These are phyloP conservation scores for Aspergillus vadensis DNA, from an alignment of 2,329 filamentous ascomycete species.

Conservation along the genomic window DNA sequence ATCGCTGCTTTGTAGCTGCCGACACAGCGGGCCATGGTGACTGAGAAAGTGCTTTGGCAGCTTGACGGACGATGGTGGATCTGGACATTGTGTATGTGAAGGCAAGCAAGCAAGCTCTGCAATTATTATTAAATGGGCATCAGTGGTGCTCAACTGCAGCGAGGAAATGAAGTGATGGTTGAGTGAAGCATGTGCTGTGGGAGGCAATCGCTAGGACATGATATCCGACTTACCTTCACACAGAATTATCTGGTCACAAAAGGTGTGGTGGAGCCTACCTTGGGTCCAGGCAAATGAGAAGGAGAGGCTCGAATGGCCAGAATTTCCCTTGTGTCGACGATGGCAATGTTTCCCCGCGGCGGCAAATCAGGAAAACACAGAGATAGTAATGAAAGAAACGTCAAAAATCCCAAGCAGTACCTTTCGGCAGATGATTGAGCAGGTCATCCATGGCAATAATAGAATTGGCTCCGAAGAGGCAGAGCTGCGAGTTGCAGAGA, in stretches of 20 bases:
- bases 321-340: not conserved
- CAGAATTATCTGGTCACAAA: not conserved
- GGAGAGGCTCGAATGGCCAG: not conserved
- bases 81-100: constrained; percentile 30
- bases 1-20: constrained; percentile 16
- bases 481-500: constrained; percentile 15
- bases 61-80: constrained; percentile 28
- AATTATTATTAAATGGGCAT: not conserved
- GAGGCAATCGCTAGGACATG: constrained; percentile 6
- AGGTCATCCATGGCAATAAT: constrained; percentile 10
- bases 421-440: not conserved
- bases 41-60: constrained; percentile 26
- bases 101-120: not conserved
- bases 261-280: not conserved
- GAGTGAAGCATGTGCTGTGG: not conserved
- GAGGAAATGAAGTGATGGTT: not conserved
- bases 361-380: constrained; percentile 7
- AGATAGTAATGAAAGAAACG: no score
- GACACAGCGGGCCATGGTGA: constrained; percentile 23
- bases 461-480: not conserved
- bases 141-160: not conserved
- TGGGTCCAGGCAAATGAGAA: constrained; percentile 13
- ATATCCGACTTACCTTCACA: not conserved
- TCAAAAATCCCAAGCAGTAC: not conserved
- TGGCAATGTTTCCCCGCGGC: constrained; percentile 11